Evolutionary conservation across 192 early-diverging fungal species (phyloP).

Genomic region (Linnemannia exigua): DNA sequence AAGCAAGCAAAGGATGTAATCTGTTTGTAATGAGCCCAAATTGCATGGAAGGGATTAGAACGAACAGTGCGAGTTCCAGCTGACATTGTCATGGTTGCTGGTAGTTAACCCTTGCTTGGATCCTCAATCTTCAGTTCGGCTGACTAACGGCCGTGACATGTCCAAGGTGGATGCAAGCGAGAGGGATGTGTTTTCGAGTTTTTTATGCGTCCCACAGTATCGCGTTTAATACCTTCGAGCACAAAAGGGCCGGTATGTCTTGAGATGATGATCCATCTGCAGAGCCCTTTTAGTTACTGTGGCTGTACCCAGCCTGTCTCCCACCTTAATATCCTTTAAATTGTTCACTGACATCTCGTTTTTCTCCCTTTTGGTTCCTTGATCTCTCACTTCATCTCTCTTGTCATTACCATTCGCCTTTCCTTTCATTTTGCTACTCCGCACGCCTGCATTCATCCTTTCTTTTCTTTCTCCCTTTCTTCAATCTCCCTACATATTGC

Average conservation of each 20-base stretch:
- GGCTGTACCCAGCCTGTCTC: neutral
- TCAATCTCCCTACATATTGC: neutral
- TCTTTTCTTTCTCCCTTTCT: neutral
- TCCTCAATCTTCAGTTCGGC: constrained; percentile 1
- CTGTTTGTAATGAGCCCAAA: neutral
- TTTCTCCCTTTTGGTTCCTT: neutral
- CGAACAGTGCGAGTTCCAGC: neutral
- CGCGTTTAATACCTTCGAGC: neutral
- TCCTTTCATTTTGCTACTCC: neutral
- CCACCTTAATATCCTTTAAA: neutral
- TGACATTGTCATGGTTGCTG: neutral
- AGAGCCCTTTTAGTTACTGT: neutral
- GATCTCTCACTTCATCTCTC: neutral
- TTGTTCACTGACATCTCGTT: neutral
- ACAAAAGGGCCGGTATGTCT: neutral
- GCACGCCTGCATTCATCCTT: neutral
- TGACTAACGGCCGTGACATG: neutral
- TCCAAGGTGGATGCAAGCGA: neutral
- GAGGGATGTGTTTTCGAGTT: neutral
- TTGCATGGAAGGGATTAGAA: neutral
- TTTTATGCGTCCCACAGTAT: neutral
- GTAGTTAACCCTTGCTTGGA: neutral
- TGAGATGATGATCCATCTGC: neutral
- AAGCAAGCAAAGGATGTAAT: neutral
- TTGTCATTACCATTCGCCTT: neutral